Evolutionary conservation across 202 grass and related monocot species (phyloP), one percentile per base, ranked within the genome.

Genomic region (Zoysia matrella): DNA sequence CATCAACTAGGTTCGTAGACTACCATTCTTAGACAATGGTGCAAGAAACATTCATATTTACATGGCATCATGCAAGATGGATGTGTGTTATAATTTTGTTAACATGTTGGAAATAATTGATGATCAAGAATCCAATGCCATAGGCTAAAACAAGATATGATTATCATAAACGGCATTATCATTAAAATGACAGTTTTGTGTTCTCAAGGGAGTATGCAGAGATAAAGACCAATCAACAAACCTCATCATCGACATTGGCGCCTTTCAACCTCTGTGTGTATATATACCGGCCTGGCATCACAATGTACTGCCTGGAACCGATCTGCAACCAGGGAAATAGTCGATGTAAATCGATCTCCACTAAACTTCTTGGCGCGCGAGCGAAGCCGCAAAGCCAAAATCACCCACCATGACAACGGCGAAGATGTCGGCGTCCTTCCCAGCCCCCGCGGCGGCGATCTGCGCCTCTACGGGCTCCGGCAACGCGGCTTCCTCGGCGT

Each of bases 191-290:
- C 44, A 47, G 73, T 8, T 55, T 48, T 16, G 6, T 65, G 12
- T 65, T 39, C 49, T 57, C 2, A 56, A 47, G 8, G 11, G 11
- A 77, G 46, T 77, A 65, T 77, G 65, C 47, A 74, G 7, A 80
- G 2, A 70, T 1, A 76, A 71, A 45, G 11, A 55, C 48, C 40
- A 43, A 36, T 36, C 30, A 36, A 12, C 66, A 87, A 65, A 99
- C 96, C 92, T 99, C 89, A 71, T 99, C 96, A 83, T 98, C 73
- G 47, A 92, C 91, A 83, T 90, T 93, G 70, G 96, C 92, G 7
- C 81, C 95, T 85, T 95, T 98, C 85, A 95, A 89, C 68, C 92
- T 90, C 52, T 93, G 90, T 0, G 92, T 93, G 75, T 90, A 83
- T 79, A 98, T 77, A 48, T 88, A 98, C 51, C 95, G 85, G n/a